Base-by-base conservation (phyloP, 2,329 filamentous ascomycete genomes). In the Xylogone sp. region DNA sequence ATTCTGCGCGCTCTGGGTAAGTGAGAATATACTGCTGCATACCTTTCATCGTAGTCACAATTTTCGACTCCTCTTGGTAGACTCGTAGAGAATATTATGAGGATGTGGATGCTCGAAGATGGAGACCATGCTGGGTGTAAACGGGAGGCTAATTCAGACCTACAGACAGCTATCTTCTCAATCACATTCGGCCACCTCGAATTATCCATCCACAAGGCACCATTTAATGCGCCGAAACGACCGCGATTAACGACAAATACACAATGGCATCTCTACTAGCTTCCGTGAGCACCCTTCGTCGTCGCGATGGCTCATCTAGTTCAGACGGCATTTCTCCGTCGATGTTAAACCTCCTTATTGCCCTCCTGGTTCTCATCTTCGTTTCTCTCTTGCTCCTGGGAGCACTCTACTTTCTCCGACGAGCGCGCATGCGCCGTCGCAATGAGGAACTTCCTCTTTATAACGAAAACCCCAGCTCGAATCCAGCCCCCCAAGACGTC, bases 321-420 rank as follows among this genome's bases (percentile, higher is more conserved):
- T 18, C 34, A 13, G 13, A 16, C 13, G 34, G 34, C 5, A 39
- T 39, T 16, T 39, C 76, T 55, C 71, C 73, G 34, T 78, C 80
- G 44, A 84, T 88, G 73, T 77, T 92, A 68, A 84, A 90, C 65
- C 81, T 96, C 43, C 75, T 96, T 67, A 87, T 96, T 62, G 80
- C 83, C 53, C 80, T 97, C 50, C 77, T 97, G 60, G 84, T 86
- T 56, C 77, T 99, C 44, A 75, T 93, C 61, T 82, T 95, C 61
- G 70, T 93, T 62, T 84, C 80, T 54, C 76, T 96, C 24, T 66
- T 85, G 45, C 76, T 91, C 52, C 75, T 87, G 49, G 84, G 82
- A 52, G 74, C 79, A 22, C 82, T 97, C 47, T 74, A 93, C 58
- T 70, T 90, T 39, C 34, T 39, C 34, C 34, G 34, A 39, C 34